A percentile compares a stretch with the other conserved stretches of the same genome.
Evolutionary conservation across 768 basidiomycete species (phyloP).

Genomic region (Leccinum aurantiacum): DNA sequence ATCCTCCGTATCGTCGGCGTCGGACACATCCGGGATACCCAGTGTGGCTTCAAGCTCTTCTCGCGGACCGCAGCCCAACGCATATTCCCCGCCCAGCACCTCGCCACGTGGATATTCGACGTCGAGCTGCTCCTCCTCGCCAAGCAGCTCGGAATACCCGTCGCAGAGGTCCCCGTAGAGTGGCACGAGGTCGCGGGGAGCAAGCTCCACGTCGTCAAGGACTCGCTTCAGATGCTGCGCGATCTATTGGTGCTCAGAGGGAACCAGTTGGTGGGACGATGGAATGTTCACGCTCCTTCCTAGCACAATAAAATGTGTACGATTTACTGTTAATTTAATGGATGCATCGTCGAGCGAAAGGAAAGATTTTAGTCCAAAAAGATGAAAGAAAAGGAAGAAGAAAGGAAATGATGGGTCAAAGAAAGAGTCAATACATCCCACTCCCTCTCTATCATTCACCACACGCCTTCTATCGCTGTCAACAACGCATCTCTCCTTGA

Average conservation of each 20-base stretch:
- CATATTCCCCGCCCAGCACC: conserved; percentile 85
- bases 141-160: conserved; percentile 73
- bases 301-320: conserved; percentile 22
- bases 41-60: conserved; percentile 97
- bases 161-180: conserved; percentile 81
- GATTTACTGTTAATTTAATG: conserved; percentile 30
- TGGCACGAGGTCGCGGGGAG: conserved; percentile 96
- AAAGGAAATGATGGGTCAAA: neutral
- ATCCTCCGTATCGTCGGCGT: conserved; percentile 88
- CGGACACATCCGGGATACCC: conserved; percentile 88
- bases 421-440: conserved; percentile 7
- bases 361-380: conserved; percentile 16
- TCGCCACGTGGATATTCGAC: conserved; percentile 95
- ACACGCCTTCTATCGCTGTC: conserved; percentile 26
- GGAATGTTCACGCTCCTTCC: conserved; percentile 44
- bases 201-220: conserved; percentile 83
- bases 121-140: conserved; percentile 90
- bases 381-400: neutral
- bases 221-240: conserved; percentile 85
- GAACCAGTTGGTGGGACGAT: conserved; percentile 78
- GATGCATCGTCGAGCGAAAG: conserved; percentile 11
- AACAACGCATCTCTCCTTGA: conserved; percentile 24
- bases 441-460: conserved; percentile 15
- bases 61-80: conserved; percentile 75
- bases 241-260: conserved; percentile 82